Conservation (phyloP, 2,329 filamentous ascomycete species). For the Hypomyces perniciosus region DNA sequence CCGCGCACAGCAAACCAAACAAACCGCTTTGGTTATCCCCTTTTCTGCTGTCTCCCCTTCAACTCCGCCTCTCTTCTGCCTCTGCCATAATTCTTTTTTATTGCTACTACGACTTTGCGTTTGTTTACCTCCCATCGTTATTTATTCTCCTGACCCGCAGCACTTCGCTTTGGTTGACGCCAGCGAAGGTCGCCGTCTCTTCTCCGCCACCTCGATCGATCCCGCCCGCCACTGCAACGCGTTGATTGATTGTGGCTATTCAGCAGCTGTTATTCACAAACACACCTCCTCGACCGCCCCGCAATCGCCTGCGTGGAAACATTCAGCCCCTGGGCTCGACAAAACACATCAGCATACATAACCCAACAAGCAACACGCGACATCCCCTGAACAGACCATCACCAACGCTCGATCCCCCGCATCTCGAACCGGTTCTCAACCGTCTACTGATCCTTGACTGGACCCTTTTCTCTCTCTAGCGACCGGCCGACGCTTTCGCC, state of each 20-base stretch:
- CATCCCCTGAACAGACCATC: not conserved
- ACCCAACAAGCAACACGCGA: not conserved
- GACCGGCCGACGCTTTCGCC: constrained; percentile 17
- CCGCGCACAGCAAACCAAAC: too few relatives aligned
- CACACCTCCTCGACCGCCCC: not conserved
- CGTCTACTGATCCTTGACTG: not conserved
- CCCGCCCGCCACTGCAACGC: constrained; percentile 4
- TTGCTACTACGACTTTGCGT: too few relatives aligned
- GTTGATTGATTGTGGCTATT: constrained; percentile 2
- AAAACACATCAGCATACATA: constrained; percentile 4
- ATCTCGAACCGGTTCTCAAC: constrained; percentile 1
- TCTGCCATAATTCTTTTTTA: too few relatives aligned
- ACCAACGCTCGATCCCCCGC: not conserved
- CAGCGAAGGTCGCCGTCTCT: not conserved
- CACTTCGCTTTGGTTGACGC: not conserved
- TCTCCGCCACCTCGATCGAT: not conserved
- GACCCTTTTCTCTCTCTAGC: not conserved
- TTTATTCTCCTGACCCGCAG: not conserved
- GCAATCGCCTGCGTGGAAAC: not conserved
- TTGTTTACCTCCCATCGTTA: too few relatives aligned
- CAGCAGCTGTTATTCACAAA: not conserved
- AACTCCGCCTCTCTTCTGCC: too few relatives aligned
- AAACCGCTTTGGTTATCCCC: too few relatives aligned
- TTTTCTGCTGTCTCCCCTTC: too few relatives aligned
- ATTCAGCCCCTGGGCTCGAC: not conserved